Conservation (phyloP, 495 filamentous ascomycete species). For the Ascodesmis nigricans region DNA sequence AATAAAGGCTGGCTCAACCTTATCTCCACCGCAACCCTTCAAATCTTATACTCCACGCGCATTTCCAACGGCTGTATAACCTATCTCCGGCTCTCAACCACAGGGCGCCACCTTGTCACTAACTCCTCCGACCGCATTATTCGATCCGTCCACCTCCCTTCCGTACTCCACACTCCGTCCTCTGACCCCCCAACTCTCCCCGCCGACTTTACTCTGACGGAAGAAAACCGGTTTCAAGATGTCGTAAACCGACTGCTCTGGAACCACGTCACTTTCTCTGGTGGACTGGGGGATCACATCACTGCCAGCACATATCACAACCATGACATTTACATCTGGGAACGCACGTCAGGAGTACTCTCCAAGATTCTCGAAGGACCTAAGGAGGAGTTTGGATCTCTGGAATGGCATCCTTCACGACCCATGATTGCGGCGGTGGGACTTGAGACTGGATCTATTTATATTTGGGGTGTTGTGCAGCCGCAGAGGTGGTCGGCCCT, state of each 20-base stretch:
- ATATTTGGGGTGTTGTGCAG: slow-evolving; percentile 78
- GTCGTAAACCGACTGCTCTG: slow-evolving; percentile 83
- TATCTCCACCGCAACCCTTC: slow-evolving; percentile 53
- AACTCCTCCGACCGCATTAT: slow-evolving; percentile 87
- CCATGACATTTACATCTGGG: slow-evolving; percentile 96
- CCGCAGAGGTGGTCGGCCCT: slow-evolving; percentile 93
- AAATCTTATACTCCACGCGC: slow-evolving; percentile 66
- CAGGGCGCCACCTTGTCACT: slow-evolving; percentile 64
- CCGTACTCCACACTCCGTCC: slow-evolving; percentile 25
- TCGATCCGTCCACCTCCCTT: slow-evolving; percentile 59
- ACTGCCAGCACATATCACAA: slow-evolving; percentile 90
- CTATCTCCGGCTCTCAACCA: slow-evolving; percentile 59
- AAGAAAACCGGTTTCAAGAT: slow-evolving; percentile 97
- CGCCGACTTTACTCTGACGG: slow-evolving; percentile 58
- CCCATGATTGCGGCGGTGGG: slow-evolving; percentile 77
- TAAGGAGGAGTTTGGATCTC: slow-evolving; percentile 78
- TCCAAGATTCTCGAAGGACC: slow-evolving; percentile 92
- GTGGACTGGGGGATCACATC: slow-evolving; percentile 79
- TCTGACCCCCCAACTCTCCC: slow-evolving; percentile 33
- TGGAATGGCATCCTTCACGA: slow-evolving; percentile 91
- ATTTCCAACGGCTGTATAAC: slow-evolving; percentile 74
- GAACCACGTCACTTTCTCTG: slow-evolving; percentile 89
- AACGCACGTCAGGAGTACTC: slow-evolving; percentile 74
- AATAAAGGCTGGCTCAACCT: slow-evolving; percentile 92
- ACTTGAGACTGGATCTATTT: slow-evolving; percentile 67